phyloP scores from a whole-genome alignment of 257 asterid species.

The Scutellaria galericulata region DNA sequence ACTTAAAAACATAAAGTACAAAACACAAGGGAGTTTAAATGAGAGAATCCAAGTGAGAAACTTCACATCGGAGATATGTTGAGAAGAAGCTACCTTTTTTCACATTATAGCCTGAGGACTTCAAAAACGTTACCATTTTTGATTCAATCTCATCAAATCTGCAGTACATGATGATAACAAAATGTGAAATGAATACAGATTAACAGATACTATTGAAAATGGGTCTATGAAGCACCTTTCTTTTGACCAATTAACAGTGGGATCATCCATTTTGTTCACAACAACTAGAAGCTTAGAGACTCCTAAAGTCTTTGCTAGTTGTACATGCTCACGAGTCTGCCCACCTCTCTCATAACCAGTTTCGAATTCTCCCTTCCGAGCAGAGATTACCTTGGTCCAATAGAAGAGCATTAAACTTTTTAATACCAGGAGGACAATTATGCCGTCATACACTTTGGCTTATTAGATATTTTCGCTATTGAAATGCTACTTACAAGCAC shows the following conservation, averaged over 20 bases:
- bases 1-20: background rate
- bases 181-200: constrained; percentile 24
- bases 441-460: constrained; percentile 16
- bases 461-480: background rate
- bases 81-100: constrained; percentile 67
- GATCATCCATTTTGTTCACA: constrained; percentile 99
- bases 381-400: constrained; percentile 77
- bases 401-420: background rate
- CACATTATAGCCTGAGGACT: constrained; percentile 85
- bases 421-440: background rate
- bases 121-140: constrained; percentile 74
- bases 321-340: constrained; percentile 98
- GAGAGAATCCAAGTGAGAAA: constrained; percentile 16
- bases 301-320: constrained; percentile 94
- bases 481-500: constrained; percentile 63
- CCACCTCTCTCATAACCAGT: constrained; percentile 99
- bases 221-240: constrained; percentile 65
- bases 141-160: constrained; percentile 97
- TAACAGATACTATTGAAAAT: background rate
- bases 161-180: constrained; percentile 32
- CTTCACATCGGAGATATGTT: constrained; percentile 24
- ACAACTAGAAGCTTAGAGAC: constrained; percentile 90
- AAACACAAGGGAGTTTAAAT: background rate
- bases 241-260: constrained; percentile 93
- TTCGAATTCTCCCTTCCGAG: constrained; percentile 95